Base-by-base conservation (phyloP, 1,284 basidiomycete species). In the Leccinum ponderosum region DNA sequence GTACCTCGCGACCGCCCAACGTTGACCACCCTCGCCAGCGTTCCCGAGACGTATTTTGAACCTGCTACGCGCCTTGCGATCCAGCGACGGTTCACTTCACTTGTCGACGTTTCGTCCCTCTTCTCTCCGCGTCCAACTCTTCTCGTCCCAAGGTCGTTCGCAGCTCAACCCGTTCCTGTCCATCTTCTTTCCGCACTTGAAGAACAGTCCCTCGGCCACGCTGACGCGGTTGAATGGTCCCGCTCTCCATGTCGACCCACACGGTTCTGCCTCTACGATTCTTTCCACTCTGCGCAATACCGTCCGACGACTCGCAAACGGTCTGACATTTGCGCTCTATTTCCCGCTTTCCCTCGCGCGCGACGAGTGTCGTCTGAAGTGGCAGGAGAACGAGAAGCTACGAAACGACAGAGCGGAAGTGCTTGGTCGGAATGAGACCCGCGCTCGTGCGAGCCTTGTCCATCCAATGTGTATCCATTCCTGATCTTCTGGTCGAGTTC, bases 341-440 rank as follows among this genome's bases (percentile, higher is more conserved):
- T 71, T 68, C 6, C 72, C 72, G 11, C 64, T 73, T 27, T 72
- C 62, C 56, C 79, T 91, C 9, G 78, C 85, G 3, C 78, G 80
- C 15, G 83, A 87, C 58, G 91, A 93, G 73, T 90, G 89, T 68
- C 73, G 71, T 33, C 75, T 80, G 63, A 88, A 87, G 64, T 80
- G 82, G n/a, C 76, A 77, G 58, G 78, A 82, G 56, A 78, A 91
- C 15, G 82, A 87, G 62, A 78, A 74, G 25, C 77, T 91, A 7
- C 80, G 90, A 20, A 82, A 93, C 66, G 79, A 86, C 63, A 80
- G 84, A 9, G 90, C 90, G 1, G 80, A 86, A 66, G 74, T 79
- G 2, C 80, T 92, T 93, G 4, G 77, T 85, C 2, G 78, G 78
- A 42, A 75, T 86, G 67, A 81, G 87, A n/a, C 77, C 80, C 17